These are phyloP conservation scores for Pichia sp. DNA, from an alignment of 1,139 yeast species.

Conservation along the genomic window DNA sequence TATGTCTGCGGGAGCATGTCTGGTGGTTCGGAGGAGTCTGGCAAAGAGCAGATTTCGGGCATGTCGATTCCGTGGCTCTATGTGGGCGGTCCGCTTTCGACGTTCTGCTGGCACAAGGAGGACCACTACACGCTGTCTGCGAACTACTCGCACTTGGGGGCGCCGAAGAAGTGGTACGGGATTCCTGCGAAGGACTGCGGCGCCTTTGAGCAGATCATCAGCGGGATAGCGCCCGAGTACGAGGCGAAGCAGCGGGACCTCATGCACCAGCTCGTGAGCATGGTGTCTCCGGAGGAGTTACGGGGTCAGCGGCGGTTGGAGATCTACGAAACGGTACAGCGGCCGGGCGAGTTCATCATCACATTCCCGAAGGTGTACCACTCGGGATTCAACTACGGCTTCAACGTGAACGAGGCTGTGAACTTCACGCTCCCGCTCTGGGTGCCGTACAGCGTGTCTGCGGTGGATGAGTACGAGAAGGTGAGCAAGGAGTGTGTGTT, in stretches of 20 bases:
- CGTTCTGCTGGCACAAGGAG: constrained; percentile 85
- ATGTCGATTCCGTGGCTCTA: constrained; percentile 85
- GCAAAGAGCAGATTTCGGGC: constrained; percentile 52
- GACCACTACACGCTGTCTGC: constrained; percentile 78
- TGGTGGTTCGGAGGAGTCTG: not conserved
- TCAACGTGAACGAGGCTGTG: constrained; percentile 75
- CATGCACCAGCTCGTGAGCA: constrained; percentile 78
- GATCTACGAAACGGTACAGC: constrained; percentile 68
- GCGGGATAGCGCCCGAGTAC: constrained; percentile 68
- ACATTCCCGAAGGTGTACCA: constrained; percentile 78
- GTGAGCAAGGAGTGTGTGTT: constrained; percentile 58
- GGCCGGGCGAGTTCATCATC: constrained; percentile 71
- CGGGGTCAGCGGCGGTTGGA: constrained; percentile 34
- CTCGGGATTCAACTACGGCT: constrained; percentile 76
- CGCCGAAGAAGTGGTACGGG: constrained; percentile 76
- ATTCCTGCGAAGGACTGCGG: constrained; percentile 56
- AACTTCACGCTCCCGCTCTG: constrained; percentile 69
- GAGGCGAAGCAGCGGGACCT: constrained; percentile 85
- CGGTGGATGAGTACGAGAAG: constrained; percentile 51
- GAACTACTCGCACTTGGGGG: constrained; percentile 72
- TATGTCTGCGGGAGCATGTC: constrained; percentile 34
- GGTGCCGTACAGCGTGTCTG: constrained; percentile 58
- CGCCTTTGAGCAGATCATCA: constrained; percentile 52
- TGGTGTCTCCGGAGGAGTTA: constrained; percentile 56
- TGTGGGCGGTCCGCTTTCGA: constrained; percentile 66